phyloP scores from a whole-genome alignment of 202 grass and related monocot genomes.

The Sporobolus alterniflorus region DNA sequence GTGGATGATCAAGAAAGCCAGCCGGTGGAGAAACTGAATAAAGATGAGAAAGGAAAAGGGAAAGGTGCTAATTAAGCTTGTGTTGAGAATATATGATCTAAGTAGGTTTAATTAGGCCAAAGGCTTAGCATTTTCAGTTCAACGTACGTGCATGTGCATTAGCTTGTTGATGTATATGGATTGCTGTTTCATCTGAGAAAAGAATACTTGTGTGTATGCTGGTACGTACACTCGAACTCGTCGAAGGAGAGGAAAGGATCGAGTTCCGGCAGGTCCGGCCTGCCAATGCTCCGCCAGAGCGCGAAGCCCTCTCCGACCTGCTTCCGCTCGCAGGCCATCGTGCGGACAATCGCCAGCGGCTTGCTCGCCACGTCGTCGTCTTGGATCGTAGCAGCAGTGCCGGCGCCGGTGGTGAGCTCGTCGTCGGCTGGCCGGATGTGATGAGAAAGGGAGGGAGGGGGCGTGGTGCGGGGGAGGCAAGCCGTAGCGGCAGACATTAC shows the following conservation, averaged over 20 bases:
- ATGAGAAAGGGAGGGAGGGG: background rate
- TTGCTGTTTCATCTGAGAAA: too few species aligned
- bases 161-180: too few species aligned
- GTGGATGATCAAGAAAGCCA: constrained; percentile 82
- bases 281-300: constrained; percentile 58
- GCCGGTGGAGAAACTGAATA: constrained; percentile 69
- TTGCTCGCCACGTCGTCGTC: background rate
- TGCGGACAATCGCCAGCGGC: constrained; percentile 50
- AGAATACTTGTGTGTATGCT: too few species aligned
- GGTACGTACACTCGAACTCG: constrained; percentile 68
- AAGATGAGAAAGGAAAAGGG: background rate
- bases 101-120: too few species aligned
- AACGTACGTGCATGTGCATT: too few species aligned
- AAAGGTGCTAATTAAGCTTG: background rate
- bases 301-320: constrained; percentile 47
- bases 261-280: constrained; percentile 63
- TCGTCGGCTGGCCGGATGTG: background rate
- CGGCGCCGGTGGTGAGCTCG: too few species aligned
- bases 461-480: constrained; percentile 21
- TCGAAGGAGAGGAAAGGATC: constrained; percentile 83
- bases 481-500: constrained; percentile 42
- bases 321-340: constrained; percentile 43
- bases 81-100: background rate
- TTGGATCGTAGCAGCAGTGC: background rate
- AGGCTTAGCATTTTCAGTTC: too few species aligned